Percentiles rank a stretch among this genome's conserved stretches.
Evolutionary conservation across 2,329 filamentous ascomycete genomes (phyloP).

Genomic region (Exophiala viscosa): DNA sequence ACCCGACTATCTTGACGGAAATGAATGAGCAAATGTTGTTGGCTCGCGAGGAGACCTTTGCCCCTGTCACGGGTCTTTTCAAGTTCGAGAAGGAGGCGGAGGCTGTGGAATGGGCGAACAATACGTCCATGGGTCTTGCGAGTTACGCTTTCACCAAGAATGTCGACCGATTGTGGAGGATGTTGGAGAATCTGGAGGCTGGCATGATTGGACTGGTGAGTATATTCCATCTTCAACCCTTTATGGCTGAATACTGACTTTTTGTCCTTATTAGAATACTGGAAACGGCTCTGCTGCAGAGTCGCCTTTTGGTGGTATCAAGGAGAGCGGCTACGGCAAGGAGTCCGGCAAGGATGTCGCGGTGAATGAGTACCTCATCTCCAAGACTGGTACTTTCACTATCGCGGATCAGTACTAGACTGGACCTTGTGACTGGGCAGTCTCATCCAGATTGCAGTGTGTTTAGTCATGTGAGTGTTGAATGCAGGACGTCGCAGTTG

Average conservation of each 20-base stretch:
- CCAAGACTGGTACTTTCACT: conserved; percentile 63
- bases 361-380: conserved; percentile 59
- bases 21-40: conserved; percentile 58
- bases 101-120: conserved; percentile 45
- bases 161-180: conserved; percentile 61
- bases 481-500: no score
- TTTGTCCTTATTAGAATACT: conserved; percentile 27
- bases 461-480: no score
- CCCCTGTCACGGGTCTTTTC: conserved; percentile 61
- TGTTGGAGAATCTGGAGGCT: conserved; percentile 65
- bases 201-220: conserved; percentile 63
- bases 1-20: conserved; percentile 62
- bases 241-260: neutral
- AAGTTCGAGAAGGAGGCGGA: conserved; percentile 65
- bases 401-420: conserved; percentile 53
- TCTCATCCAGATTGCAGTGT: no score
- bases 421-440: no score
- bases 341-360: conserved; percentile 65
- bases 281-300: conserved; percentile 64
- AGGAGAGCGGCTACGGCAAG: conserved; percentile 65
- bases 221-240: conserved; percentile 5
- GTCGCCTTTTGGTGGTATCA: conserved; percentile 64
- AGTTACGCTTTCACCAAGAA: conserved; percentile 68
- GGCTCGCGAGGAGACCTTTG: conserved; percentile 61
- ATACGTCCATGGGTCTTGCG: conserved; percentile 38